A percentile compares a stretch with the other conserved stretches of the same genome.
phyloP scores from a whole-genome alignment of 192 early-diverging fungal species.

The Coemansia sp. region DNA sequence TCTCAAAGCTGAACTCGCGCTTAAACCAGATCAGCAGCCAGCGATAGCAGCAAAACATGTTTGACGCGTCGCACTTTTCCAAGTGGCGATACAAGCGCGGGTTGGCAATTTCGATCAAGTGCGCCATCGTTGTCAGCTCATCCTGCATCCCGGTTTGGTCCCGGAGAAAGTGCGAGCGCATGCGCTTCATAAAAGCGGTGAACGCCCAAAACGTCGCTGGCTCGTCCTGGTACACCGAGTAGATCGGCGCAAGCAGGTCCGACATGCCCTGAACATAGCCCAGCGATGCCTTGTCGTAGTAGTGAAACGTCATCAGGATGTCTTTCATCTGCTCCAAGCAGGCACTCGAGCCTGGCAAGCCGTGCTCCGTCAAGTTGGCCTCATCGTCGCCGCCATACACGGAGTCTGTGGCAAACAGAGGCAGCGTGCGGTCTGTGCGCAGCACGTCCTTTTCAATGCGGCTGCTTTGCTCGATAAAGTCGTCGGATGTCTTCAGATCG shows the following conservation, averaged over 20 bases:
- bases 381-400: conserved; percentile 54
- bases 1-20: conserved; percentile 89
- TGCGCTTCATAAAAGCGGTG: conserved; percentile 82
- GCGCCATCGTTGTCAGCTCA: conserved; percentile 78
- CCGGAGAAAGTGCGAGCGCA: conserved; percentile 86
- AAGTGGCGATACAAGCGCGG: conserved; percentile 81
- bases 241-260: conserved; percentile 87
- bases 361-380: conserved; percentile 33
- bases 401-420: conserved; percentile 75
- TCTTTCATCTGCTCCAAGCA: conserved; percentile 88
- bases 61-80: conserved; percentile 71
- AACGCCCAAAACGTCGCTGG: conserved; percentile 93
- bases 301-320: conserved; percentile 89
- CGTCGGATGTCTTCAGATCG: conserved; percentile 55
- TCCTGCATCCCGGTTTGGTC: conserved; percentile 94
- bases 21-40: conserved; percentile 98
- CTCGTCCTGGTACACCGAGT: conserved; percentile 86
- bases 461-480: conserved; percentile 70
- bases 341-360: conserved; percentile 61
- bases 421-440: conserved; percentile 86
- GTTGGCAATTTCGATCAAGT: conserved; percentile 85
- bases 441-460: conserved; percentile 95
- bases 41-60: conserved; percentile 97
- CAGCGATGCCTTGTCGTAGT: conserved; percentile 62
- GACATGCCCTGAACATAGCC: conserved; percentile 99